Conservation (phyloP, 345 rosid species). For the Brassica nigra region DNA sequence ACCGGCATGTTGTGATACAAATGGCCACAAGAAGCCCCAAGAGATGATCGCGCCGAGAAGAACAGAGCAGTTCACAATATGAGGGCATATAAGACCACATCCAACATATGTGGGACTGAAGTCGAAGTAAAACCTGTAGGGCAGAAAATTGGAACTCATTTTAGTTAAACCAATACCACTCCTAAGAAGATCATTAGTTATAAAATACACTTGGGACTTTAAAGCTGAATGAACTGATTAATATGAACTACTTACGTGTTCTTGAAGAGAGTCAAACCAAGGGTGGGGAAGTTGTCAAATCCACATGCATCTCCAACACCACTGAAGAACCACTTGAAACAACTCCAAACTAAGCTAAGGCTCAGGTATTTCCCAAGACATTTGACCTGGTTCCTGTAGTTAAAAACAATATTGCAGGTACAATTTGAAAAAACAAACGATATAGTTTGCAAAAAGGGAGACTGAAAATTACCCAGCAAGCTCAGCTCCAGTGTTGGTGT, state of each 20-base stretch:
- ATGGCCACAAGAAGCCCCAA: background rate
- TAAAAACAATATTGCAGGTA: background rate
- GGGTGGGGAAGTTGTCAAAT: background rate
- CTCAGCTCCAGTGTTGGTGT: background rate
- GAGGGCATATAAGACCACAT: background rate
- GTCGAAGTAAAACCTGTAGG: background rate
- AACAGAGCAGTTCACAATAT: background rate
- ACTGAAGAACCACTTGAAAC: slow-evolving; percentile 1
- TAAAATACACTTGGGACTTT: too few relatives aligned
- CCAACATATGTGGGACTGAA: background rate
- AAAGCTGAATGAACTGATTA: background rate
- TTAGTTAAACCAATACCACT: too few relatives aligned
- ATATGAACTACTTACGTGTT: background rate
- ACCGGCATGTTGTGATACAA: background rate
- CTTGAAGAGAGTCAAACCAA: background rate
- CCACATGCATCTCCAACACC: background rate
- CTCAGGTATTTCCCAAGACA: background rate
- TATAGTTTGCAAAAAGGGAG: background rate
- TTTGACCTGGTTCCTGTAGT: background rate
- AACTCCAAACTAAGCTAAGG: background rate
- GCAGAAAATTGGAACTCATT: background rate
- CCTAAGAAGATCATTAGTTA: too few relatives aligned
- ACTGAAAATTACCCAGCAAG: background rate
- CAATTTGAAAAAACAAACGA: background rate
- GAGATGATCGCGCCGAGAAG: background rate